phyloP scores from a whole-genome alignment of 2,329 filamentous ascomycete genomes.

The Penicillium italicum region DNA sequence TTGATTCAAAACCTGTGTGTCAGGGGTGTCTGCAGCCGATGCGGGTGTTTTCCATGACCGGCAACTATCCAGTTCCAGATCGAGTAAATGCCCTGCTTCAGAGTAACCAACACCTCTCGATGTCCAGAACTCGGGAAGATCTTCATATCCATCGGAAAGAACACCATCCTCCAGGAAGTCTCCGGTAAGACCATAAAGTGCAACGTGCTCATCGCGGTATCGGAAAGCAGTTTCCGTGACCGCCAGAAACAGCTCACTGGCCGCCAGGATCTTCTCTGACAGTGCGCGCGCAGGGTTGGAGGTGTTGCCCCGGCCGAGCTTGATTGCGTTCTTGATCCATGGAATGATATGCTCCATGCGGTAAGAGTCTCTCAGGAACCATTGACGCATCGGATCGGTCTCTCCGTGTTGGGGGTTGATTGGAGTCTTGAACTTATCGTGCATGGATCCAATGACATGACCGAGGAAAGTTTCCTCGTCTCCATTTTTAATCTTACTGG shows the following conservation, averaged over 20 bases:
- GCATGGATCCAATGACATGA: slow-evolving; percentile 71
- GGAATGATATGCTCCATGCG: slow-evolving; percentile 71
- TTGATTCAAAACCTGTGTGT: slow-evolving; percentile 41
- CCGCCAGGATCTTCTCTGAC: slow-evolving; percentile 57
- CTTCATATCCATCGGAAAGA: slow-evolving; percentile 60
- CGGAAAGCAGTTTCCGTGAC: slow-evolving; percentile 61
- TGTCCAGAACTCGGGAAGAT: slow-evolving; percentile 81
- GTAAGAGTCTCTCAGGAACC: slow-evolving; percentile 75
- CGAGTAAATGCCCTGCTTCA: slow-evolving; percentile 39
- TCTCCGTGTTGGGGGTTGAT: slow-evolving; percentile 64
- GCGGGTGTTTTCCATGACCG: slow-evolving; percentile 38
- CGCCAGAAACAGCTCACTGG: slow-evolving; percentile 67
- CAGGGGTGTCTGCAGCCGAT: slow-evolving; percentile 30
- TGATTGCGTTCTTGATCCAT: slow-evolving; percentile 74
- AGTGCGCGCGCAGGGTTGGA: slow-evolving; percentile 51
- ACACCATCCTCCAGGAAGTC: slow-evolving; percentile 66
- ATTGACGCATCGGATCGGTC: slow-evolving; percentile 75
- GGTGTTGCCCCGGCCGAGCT: slow-evolving; percentile 63
- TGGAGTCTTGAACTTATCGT: slow-evolving; percentile 70
- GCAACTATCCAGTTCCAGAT: slow-evolving; percentile 41
- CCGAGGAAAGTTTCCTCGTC: slow-evolving; percentile 68
- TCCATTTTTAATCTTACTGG: slow-evolving; percentile 56
- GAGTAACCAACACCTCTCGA: slow-evolving; percentile 50
- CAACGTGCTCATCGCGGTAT: slow-evolving; percentile 68
- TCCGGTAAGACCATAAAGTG: slow-evolving; percentile 67